Evolutionary conservation across 2,329 filamentous ascomycete species (phyloP).

Genomic region (Hypoxylon sp.): DNA sequence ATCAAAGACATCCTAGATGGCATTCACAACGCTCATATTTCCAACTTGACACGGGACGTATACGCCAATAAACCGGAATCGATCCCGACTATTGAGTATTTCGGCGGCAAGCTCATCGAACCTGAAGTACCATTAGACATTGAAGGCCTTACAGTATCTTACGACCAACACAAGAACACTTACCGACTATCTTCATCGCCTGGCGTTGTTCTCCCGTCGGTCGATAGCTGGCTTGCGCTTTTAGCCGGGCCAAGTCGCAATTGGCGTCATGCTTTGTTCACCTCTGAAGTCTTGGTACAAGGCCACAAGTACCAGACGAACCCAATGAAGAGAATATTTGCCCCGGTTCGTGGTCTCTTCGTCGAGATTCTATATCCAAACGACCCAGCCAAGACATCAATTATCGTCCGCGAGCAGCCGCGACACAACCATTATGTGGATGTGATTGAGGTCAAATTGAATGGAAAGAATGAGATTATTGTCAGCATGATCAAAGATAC

Average conservation of each 20-base stretch:
- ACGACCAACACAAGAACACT: constrained; percentile 83
- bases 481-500: constrained; percentile 95
- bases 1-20: constrained; percentile 94
- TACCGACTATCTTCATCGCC: constrained; percentile 87
- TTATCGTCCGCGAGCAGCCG: constrained; percentile 89
- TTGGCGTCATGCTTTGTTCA: constrained; percentile 95
- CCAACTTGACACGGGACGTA: constrained; percentile 81
- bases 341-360: constrained; percentile 86
- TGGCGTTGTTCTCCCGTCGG: constrained; percentile 79
- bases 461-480: constrained; percentile 82
- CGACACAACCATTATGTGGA: constrained; percentile 88
- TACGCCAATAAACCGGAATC: constrained; percentile 81
- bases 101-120: constrained; percentile 88
- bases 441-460: constrained; percentile 87
- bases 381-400: constrained; percentile 85
- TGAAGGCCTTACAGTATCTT: constrained; percentile 87
- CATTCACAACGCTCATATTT: constrained; percentile 90
- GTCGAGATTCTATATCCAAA: constrained; percentile 90
- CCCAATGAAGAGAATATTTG: constrained; percentile 91
- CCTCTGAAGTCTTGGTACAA: constrained; percentile 93
- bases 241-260: constrained; percentile 88
- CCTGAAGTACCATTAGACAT: constrained; percentile 80
- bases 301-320: constrained; percentile 98
- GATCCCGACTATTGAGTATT: constrained; percentile 93
- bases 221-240: constrained; percentile 88